Evolutionary conservation across 2,329 filamentous ascomycete species (phyloP), one percentile per base, ranked within the genome.

Genomic region (Thielaviopsis populi): DNA sequence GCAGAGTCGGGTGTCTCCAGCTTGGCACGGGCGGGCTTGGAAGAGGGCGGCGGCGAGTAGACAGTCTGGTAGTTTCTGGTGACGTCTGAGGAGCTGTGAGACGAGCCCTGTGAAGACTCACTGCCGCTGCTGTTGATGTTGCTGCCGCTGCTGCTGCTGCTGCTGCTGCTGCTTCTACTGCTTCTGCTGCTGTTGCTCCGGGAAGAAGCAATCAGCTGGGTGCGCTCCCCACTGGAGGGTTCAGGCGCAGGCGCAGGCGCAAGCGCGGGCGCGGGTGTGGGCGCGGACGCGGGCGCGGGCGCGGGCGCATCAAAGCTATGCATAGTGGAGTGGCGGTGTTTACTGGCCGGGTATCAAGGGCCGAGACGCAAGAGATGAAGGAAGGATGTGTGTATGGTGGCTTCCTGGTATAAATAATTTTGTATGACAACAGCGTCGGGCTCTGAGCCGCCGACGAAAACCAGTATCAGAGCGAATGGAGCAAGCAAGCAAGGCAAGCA

Each of bases 11-110:
- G 61, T 19, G 48, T 56, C 8, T 61, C 19, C 42, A 46, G 50
- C 43, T 64, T 66, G 37, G 60, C 48, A 24, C 43, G 24, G n/a
- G 46, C 41, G 17, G 42, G 66, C 61, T 67, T 68, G 56, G 68
- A 67, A 13, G 62, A 67, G 15, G 62, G 6, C 11, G 53, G 53
- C 46, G 63, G 60, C 3, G 40, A 17, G 58, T 46, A 41, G 3
- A 37, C 24, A 13, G 62, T 40, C 22, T 60, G 50, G 11, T 56
- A 56, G 53, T 56, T 56, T 19, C 15, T 15, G 15, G 53, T 6
- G 15, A 27, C 15, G 15, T 19, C n/a, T 10, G 27, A 37, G 7
- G 30, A 3, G 30, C 30, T 33, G 30, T 33, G 30, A 8, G 33
- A 37, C 5, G 33, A 37, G 4, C 33, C 33, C 33, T 37, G 27